Evolutionary conservation across 257 asterid species (phyloP), one percentile per base, ranked within the genome.

Genomic region (Nicotiana attenuata): DNA sequence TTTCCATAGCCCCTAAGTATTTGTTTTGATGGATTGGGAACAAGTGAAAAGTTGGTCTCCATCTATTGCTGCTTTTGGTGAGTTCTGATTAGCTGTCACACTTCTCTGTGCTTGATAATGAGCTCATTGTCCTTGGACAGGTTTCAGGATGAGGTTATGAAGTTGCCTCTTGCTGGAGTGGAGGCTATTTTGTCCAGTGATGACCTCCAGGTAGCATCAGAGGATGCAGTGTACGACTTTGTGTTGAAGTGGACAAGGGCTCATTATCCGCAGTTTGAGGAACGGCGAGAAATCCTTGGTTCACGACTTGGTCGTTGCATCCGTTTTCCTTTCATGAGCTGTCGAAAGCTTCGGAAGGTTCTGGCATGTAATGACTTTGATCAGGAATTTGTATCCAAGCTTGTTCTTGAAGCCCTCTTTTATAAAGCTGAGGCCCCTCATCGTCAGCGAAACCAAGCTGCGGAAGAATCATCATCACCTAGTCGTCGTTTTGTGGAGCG

Each of bases 171-270:
- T 31, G 95, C 98, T 82, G 98, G 99, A 69, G 88, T 96, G 5
- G 97, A 96, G 88, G 97, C 98, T 47, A 73, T 96, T 82, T 83
- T 96, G 87, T 89, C 94, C 26, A 94, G 99, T 63, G 98, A 94
- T 35, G 97, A 91, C 68, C 96, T 96, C 78, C 98, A 91, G 84
- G 97, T 94, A 65, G 93, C 97, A 26, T 93, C 97, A 33, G 99
- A 96, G 85, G 98, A 96, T 84, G 95, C 97, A 31, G 98, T 94
- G 22, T 96, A 91, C 9, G 98, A 96, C 86, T 91, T 96, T 53
- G 95, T 90, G 0, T 82, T 94, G 59, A 92, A 92, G 86, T 96
- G 99, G 99, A 85, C 95, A 6, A 88, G 92, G 82, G 56, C 89
- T 31, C 95, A 89, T 82, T 92, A 91, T 82, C 92, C 85, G 56